Conservation (phyloP, 306 rosid species). For the Gleditsia sinensis region DNA sequence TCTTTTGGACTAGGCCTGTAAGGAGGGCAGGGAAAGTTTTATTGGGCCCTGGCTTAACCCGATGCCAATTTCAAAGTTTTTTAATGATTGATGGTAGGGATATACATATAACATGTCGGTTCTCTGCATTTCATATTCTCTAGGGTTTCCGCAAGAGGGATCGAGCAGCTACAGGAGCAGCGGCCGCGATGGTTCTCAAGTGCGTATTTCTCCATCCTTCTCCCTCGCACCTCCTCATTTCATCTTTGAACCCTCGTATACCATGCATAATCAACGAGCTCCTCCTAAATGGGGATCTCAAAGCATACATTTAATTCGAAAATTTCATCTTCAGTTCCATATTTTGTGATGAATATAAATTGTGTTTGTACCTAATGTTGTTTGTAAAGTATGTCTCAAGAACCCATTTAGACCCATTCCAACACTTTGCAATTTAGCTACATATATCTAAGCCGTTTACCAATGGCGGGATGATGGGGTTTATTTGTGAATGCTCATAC, state of each 20-base stretch:
- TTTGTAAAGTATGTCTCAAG: not conserved
- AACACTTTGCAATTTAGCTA: not conserved
- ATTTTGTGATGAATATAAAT: not conserved
- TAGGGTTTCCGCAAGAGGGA: slow-evolving; percentile 49
- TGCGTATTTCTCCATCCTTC: slow-evolving; percentile 22
- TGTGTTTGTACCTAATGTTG: not conserved
- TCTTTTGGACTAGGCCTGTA: not conserved
- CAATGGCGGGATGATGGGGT: not conserved
- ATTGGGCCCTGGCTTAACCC: not conserved
- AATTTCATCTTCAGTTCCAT: not conserved
- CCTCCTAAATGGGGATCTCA: not conserved
- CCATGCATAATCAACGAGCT: not conserved
- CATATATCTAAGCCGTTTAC: not conserved
- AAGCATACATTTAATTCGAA: not conserved
- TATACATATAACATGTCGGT: slow-evolving; percentile 36
- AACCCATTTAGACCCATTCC: not conserved
- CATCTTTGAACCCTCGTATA: not conserved
- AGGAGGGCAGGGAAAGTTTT: not conserved
- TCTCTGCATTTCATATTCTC: not conserved
- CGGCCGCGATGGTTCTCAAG: slow-evolving; percentile 84
- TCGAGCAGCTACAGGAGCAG: slow-evolving; percentile 7
- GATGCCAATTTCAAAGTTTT: slow-evolving; percentile 42
- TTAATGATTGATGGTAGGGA: not conserved
- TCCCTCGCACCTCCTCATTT: not conserved
- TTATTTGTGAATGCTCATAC: not conserved